Evolutionary conservation across 441 rosid genomes (phyloP).

Genomic region (Pelargonium australe): DNA sequence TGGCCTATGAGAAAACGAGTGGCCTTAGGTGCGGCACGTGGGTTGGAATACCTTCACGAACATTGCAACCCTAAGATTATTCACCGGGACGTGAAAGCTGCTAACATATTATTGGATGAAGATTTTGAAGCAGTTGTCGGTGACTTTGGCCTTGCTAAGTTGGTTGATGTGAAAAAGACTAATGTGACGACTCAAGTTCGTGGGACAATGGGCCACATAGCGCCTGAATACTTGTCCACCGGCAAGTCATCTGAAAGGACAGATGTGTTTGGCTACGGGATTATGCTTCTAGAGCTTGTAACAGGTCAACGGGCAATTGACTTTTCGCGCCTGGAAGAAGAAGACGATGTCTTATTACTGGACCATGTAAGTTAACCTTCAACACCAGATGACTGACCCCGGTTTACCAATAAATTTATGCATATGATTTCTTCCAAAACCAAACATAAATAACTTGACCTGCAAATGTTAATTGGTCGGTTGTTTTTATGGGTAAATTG

Average conservation of each 20-base stretch:
- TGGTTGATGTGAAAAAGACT: slow-evolving; percentile 69
- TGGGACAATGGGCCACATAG: slow-evolving; percentile 88
- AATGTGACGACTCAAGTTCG: slow-evolving; percentile 89
- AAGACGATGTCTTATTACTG: slow-evolving; percentile 75
- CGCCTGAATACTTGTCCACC: slow-evolving; percentile 84
- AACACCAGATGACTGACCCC: no score
- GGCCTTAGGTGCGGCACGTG: slow-evolving; percentile 83
- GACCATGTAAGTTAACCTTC: slow-evolving; percentile 42
- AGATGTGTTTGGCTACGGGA: slow-evolving; percentile 90
- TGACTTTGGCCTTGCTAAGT: slow-evolving; percentile 86
- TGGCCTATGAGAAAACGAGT: slow-evolving; percentile 80
- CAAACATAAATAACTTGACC: no score
- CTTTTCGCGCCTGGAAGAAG: slow-evolving; percentile 56
- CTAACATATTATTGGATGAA: slow-evolving; percentile 83
- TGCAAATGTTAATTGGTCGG: no score
- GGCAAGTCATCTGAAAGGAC: slow-evolving; percentile 96
- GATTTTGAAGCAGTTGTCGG: slow-evolving; percentile 91
- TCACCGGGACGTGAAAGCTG: slow-evolving; percentile 94
- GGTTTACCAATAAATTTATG: no score
- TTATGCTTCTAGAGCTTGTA: slow-evolving; percentile 69
- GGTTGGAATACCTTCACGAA: slow-evolving; percentile 81
- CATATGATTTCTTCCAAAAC: no score
- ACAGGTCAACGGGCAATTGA: slow-evolving; percentile 76
- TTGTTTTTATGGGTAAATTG: no score
- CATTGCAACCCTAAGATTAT: slow-evolving; percentile 95